phyloP scores from a whole-genome alignment of 148 eudicot species.

The Hydrangea macrophylla region DNA sequence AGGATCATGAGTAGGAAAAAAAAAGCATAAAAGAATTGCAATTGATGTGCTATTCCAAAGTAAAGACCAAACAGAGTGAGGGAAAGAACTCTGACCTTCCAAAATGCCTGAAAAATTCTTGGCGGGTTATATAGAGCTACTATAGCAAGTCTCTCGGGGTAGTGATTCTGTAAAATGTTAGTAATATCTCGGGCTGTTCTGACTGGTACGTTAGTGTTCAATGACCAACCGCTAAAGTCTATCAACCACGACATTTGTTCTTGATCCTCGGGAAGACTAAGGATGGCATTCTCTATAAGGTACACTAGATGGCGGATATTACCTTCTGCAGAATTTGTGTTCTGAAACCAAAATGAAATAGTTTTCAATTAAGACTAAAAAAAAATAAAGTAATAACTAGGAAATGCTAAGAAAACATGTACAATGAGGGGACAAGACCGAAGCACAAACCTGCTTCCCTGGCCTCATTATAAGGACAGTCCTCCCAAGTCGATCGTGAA shows the following conservation, averaged over 20 bases:
- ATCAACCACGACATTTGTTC: conserved; percentile 93
- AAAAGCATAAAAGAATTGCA: neutral
- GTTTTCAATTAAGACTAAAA: neutral
- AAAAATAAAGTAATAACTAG: neutral
- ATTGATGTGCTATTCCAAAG: neutral
- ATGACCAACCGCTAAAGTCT: conserved; percentile 77
- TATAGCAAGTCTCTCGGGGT: conserved; percentile 89
- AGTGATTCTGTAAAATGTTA: conserved; percentile 76
- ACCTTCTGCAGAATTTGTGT: conserved; percentile 60
- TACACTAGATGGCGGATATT: conserved; percentile 82
- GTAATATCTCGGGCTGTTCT: conserved; percentile 69
- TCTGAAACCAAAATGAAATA: conserved; percentile 37
- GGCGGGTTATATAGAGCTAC: conserved; percentile 81
- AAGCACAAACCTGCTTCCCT: conserved; percentile 68
- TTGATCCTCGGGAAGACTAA: conserved; percentile 84
- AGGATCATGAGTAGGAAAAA: too few relatives aligned
- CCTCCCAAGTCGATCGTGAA: conserved; percentile 74
- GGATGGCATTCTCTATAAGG: conserved; percentile 79
- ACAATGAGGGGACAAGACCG: neutral
- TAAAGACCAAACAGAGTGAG: neutral
- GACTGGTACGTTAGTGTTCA: conserved; percentile 58
- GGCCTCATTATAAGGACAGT: conserved; percentile 94
- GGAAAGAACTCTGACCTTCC: conserved; percentile 42
- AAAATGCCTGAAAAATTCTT: conserved; percentile 73
- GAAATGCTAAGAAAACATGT: neutral